Base-by-base conservation (phyloP, 345 rosid genomes). In the Pugionium cornutum region DNA sequence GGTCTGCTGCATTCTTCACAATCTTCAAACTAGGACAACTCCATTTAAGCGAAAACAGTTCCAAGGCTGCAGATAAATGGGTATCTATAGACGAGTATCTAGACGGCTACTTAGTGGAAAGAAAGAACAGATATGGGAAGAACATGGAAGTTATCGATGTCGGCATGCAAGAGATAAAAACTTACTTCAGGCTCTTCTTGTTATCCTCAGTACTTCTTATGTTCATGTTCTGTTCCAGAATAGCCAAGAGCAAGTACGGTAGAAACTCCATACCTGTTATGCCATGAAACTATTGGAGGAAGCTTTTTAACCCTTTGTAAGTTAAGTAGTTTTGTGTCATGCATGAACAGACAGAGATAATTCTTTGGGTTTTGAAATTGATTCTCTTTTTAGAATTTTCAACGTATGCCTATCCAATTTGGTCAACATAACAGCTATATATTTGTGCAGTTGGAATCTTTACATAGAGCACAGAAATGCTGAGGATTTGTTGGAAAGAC, bases 171-270 rank as follows among this genome's bases (percentile, higher is more conserved):
- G 99, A 91, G 78, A 87, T 89, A 32, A 80, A 96, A 81, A 85
- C 99, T 5, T 91, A 95, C 78, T 95, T 91, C 81, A 79, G 99
- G 80, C 92, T 91, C 72, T 91, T 95, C 84, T 75, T 95, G 74
- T 62, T 95, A 44, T 95, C 97, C 45, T 91, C 97, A 0, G 89
- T 78, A 43, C 69, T 95, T 69, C 73, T 95, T 40, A 57, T 95
- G 79, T 85, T 91, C 78, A 88, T 90, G 97, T 95, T 91, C 80
- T 95, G 97, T 74, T 87, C 97, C 47, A 83, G 97, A 64, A 91
- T 95, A 46, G 84, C 99, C 3, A 94, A 86, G 74, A 78, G 83
- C 76, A 89, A 84, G 80, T 81, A 74, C 44, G 75, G 77, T 62
- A 84, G 97, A 77, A 75, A 84, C 61, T 72, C 84, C 48, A 75